phyloP scores from a whole-genome alignment of 192 early-diverging fungal genomes.

The Entomortierella parvispora region DNA sequence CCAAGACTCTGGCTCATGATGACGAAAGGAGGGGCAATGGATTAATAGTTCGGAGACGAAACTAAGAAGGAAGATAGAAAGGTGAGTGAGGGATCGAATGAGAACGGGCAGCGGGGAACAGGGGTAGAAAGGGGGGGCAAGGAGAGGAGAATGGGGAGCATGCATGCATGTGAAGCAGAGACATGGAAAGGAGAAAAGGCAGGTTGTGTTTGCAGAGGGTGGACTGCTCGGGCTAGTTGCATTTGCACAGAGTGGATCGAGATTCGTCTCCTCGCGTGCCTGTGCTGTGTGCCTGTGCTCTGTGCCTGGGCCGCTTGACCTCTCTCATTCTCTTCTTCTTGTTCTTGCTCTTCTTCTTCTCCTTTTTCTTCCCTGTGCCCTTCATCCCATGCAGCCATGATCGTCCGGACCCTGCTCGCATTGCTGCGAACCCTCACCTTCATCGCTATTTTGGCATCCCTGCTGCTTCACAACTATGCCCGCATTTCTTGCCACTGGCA shows the following conservation, averaged over 20 bases:
- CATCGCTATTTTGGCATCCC: slow-evolving; percentile 5
- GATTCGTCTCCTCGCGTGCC: too few species aligned
- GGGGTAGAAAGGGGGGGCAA: too few species aligned
- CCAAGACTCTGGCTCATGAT: too few species aligned
- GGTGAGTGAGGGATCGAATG: not conserved
- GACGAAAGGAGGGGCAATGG: too few species aligned
- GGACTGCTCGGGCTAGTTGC: not conserved
- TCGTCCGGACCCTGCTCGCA: not conserved
- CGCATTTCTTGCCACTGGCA: slow-evolving; percentile 46
- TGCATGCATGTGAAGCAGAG: too few species aligned
- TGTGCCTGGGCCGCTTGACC: too few species aligned
- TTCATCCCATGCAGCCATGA: slow-evolving; percentile 8
- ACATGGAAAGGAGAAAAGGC: too few species aligned
- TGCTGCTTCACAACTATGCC: slow-evolving; percentile 30
- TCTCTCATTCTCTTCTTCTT: too few species aligned
- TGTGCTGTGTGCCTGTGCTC: too few species aligned
- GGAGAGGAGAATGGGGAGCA: too few species aligned
- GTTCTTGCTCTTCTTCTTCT: not conserved
- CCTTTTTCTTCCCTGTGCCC: not conserved
- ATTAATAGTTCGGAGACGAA: too few species aligned
- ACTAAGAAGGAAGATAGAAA: too few species aligned
- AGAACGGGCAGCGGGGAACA: not conserved
- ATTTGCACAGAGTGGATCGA: not conserved
- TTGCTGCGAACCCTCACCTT: slow-evolving; percentile 13
- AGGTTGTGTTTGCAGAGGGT: not conserved